A percentile compares a stretch with the other conserved stretches of the same genome.
phyloP scores from a whole-genome alignment of 139 green algal genomes.

The Yamagishiella unicocca region DNA sequence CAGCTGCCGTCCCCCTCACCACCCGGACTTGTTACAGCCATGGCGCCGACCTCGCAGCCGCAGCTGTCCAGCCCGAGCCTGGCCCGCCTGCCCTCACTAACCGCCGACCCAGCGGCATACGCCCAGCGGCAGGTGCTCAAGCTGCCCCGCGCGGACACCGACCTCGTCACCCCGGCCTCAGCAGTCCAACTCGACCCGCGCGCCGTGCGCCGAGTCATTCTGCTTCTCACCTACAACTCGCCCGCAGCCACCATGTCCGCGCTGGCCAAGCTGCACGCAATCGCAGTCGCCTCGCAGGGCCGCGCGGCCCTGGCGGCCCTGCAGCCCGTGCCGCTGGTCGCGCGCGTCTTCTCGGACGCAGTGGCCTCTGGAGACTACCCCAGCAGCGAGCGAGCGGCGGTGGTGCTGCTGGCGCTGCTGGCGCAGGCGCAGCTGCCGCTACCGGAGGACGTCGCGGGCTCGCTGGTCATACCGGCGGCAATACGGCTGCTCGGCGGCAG shows the following conservation, averaged over 20 bases:
- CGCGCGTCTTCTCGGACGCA: not conserved
- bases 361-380: not conserved
- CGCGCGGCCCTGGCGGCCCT: conserved; percentile 23
- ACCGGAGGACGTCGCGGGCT: not conserved
- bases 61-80: not conserved
- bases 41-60: not conserved
- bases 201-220: not conserved
- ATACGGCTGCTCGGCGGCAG: conserved; percentile 5
- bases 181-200: not conserved
- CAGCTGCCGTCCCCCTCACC: not conserved
- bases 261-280: not conserved
- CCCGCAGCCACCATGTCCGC: not conserved
- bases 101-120: too few species aligned
- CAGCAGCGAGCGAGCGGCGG: not conserved
- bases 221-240: conserved; percentile 31
- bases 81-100: not conserved
- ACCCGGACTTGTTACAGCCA: not conserved
- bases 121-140: not conserved
- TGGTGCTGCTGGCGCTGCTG: conserved; percentile 32
- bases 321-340: conserved; percentile 39
- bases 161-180: not conserved
- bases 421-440: conserved; percentile 6
- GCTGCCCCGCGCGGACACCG: not conserved
- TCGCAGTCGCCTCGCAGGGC: conserved; percentile 10
- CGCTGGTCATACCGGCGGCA: conserved; percentile 5